These are phyloP conservation scores for Cercospora sesami DNA, from an alignment of 2,329 filamentous ascomycete species.

Conservation along the genomic window DNA sequence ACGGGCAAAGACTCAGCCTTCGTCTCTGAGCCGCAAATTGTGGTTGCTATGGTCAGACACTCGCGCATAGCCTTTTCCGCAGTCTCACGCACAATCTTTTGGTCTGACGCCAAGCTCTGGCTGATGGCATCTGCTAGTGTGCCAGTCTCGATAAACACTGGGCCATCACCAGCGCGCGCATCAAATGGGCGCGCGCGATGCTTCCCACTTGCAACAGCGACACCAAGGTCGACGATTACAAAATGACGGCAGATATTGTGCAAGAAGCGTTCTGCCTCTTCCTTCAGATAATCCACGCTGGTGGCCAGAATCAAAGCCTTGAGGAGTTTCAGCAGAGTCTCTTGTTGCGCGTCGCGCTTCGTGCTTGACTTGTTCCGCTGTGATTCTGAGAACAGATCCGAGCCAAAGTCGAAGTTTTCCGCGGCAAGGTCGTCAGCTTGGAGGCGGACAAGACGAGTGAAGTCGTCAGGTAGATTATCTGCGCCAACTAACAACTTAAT, in stretches of 20 bases:
- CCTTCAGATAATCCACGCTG: slow-evolving; percentile 73
- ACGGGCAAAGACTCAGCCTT: slow-evolving; percentile 76
- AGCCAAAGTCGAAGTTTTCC: slow-evolving; percentile 69
- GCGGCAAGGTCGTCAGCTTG: slow-evolving; percentile 83
- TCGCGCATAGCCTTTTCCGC: slow-evolving; percentile 76
- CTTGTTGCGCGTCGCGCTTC: slow-evolving; percentile 84
- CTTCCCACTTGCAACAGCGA: slow-evolving; percentile 77
- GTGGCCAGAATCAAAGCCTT: slow-evolving; percentile 86
- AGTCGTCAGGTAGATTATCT: slow-evolving; percentile 85
- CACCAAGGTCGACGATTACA: slow-evolving; percentile 82
- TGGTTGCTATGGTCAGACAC: slow-evolving; percentile 72
- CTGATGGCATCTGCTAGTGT: slow-evolving; percentile 86
- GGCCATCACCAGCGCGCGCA: slow-evolving; percentile 81
- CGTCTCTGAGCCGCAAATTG: slow-evolving; percentile 71
- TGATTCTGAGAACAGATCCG: slow-evolving; percentile 69
- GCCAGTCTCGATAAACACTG: slow-evolving; percentile 80
- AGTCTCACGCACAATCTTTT: slow-evolving; percentile 74
- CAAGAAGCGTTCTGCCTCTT: slow-evolving; percentile 73
- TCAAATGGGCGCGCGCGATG: slow-evolving; percentile 77
- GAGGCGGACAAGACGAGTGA: slow-evolving; percentile 78
- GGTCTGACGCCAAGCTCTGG: slow-evolving; percentile 85
- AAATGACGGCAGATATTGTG: slow-evolving; percentile 85
- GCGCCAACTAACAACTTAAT: slow-evolving; percentile 86
- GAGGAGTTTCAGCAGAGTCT: slow-evolving; percentile 77
- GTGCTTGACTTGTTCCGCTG: slow-evolving; percentile 79